A percentile compares a stretch with the other conserved stretches of the same genome.
These are phyloP conservation scores for Sugiyamaella paludigena DNA, from an alignment of 1,139 yeast species.

Conservation along the genomic window DNA sequence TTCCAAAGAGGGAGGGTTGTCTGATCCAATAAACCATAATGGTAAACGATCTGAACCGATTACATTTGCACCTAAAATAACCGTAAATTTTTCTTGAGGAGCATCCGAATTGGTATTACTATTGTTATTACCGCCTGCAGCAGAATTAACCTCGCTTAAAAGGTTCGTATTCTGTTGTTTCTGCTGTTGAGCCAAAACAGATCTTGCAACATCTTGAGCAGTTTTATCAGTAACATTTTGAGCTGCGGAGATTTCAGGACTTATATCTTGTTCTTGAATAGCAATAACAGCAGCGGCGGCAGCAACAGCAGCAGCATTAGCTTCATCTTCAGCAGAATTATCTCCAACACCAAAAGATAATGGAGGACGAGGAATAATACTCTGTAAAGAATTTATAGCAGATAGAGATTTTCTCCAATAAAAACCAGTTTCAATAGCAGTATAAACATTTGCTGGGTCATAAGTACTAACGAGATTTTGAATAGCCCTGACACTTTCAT, in stretches of 20 bases:
- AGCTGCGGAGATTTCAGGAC: constrained; percentile 4
- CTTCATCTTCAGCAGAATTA: constrained; percentile 1
- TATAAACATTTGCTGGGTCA: constrained; percentile 8
- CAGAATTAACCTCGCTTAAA: background rate
- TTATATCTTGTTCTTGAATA: constrained; percentile 8
- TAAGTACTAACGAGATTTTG: constrained; percentile 11
- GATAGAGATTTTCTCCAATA: constrained; percentile 12
- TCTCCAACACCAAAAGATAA: background rate
- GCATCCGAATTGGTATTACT: constrained; percentile 3
- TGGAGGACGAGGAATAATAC: constrained; percentile 3
- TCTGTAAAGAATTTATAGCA: background rate
- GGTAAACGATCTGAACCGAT: constrained; percentile 17
- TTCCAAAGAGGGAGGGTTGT: constrained; percentile 9
- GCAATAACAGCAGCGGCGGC: constrained; percentile 3
- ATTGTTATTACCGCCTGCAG: background rate
- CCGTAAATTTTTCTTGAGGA: constrained; percentile 9
- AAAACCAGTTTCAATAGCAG: constrained; percentile 13
- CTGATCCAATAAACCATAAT: constrained; percentile 13
- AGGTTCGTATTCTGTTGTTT: background rate
- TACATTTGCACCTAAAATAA: constrained; percentile 9
- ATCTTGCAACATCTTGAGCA: constrained; percentile 16
- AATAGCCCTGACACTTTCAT: constrained; percentile 9
- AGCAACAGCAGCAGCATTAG: constrained; percentile 11
- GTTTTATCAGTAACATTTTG: constrained; percentile 1
- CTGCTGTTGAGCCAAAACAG: constrained; percentile 10